Evolutionary conservation across 2,329 filamentous ascomycete species (phyloP), one percentile per base, ranked within the genome.

Genomic region (Cladosporium velox): DNA sequence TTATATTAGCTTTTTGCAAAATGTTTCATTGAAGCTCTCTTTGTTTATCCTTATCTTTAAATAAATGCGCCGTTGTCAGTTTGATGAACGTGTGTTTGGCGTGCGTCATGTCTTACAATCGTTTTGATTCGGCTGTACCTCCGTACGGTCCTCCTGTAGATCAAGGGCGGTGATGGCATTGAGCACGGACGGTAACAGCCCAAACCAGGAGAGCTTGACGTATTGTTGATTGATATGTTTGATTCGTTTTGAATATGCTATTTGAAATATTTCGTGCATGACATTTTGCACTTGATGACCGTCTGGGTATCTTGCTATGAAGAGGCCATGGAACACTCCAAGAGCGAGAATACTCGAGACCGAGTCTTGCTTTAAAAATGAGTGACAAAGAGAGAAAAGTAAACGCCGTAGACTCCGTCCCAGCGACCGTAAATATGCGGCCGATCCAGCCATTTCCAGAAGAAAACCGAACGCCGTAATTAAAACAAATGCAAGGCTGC

Each of bases 231-330:
- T 59, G 32, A 38, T 44, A 14, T 41, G 35, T 59, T 59, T 41
- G 32, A 2, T 32, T 59, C 41, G 21, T 44, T 59, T 59, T 59
- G 21, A 34, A 38, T 59, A 59, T 59, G 57, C 28, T 59, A 59
- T 59, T 24, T 59, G 57, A 59, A 14, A 18, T 47, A 28, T 59
- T 12, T 24, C 35, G 52, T 55, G 52, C 57, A 15, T 47, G 26
- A 41, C 24, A 15, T 59, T 57, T 1, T 59, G 52, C 52, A 55
- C 52, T n/a, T 54, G 30, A 55, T 55, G 52, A 55, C 52, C 57
- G 35, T 59, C 57, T 38, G 57, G 57, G 35, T 47, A 59, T 59
- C 57, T 55, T 44, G 34, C 57, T 35, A 30, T 18, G 52, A 55
- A 55, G 52, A 55, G 52, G 26, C 30, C 52, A 32, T 55, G 52